Conservation (phyloP, 495 filamentous ascomycete genomes). For the Chaetomium tenue region DNA sequence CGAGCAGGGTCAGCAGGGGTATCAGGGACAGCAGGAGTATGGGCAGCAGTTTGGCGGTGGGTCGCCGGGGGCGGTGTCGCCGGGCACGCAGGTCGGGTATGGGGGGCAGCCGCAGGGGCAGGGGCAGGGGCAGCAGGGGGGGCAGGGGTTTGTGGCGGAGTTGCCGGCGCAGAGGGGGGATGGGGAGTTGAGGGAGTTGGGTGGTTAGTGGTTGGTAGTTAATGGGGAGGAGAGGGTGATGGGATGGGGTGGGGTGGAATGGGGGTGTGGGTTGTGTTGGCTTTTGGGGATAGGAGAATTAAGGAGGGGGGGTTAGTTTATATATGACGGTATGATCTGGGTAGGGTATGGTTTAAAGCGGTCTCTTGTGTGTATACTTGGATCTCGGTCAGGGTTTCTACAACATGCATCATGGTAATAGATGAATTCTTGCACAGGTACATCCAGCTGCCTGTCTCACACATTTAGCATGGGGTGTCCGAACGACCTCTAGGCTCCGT, state of each 20-base stretch:
- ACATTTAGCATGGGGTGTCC: too few relatives aligned
- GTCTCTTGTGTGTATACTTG: too few relatives aligned
- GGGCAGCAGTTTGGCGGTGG: constrained; percentile 3
- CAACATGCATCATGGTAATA: too few relatives aligned
- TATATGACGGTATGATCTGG: too few relatives aligned
- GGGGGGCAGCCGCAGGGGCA: background rate
- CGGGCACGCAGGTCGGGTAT: background rate
- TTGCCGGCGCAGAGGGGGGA: constrained; percentile 31
- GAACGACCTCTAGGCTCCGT: background rate
- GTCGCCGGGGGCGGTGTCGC: constrained; percentile 10
- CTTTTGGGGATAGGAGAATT: background rate
- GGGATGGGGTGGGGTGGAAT: background rate
- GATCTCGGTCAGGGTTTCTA: too few relatives aligned
- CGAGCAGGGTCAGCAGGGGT: background rate
- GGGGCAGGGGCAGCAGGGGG: background rate
- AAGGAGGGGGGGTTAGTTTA: too few relatives aligned
- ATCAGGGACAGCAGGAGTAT: background rate
- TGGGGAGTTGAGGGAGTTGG: constrained; percentile 24
- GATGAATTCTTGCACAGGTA: too few relatives aligned
- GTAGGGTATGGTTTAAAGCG: too few relatives aligned
- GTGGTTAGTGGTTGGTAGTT: background rate
- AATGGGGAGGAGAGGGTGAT: background rate
- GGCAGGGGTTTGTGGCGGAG: constrained; percentile 25
- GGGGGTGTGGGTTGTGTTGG: background rate
- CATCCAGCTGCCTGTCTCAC: too few relatives aligned